Evolutionary conservation across 306 rosid genomes (phyloP).

Genomic region (Lathyrus sativus): DNA sequence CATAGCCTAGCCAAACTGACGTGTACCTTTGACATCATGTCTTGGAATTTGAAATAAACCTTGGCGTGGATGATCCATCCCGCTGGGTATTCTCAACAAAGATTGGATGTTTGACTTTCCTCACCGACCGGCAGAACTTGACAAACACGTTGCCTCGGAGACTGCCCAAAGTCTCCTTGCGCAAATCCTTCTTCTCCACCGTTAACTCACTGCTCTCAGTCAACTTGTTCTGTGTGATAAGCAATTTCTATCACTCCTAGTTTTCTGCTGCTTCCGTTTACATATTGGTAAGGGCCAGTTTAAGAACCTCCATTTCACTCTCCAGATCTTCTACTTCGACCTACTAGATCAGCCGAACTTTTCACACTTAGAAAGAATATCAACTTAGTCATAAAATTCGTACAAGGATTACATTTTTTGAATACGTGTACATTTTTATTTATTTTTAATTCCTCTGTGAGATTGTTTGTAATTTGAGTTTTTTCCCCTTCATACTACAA

Average conservation of each 20-base stretch:
- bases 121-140: not conserved
- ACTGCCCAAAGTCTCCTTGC: not conserved
- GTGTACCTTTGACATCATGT: too few relatives aligned
- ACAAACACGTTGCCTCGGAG: not conserved
- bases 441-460: not conserved
- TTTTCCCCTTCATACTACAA: not conserved
- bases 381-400: constrained; percentile 6
- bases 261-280: not conserved
- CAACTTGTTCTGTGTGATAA: not conserved
- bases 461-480: constrained; percentile 13
- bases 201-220: not conserved
- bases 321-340: not conserved
- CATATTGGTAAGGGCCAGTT: not conserved
- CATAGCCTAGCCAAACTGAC: too few relatives aligned
- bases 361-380: too few relatives aligned
- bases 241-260: not conserved
- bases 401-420: not conserved
- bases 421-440: not conserved
- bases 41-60: too few relatives aligned
- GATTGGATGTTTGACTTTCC: not conserved
- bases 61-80: not conserved
- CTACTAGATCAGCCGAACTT: not conserved
- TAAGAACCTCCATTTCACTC: not conserved
- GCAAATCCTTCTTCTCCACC: not conserved
- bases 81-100: not conserved